Evolutionary conservation across 1,139 yeast genomes (phyloP).

Genomic region (Taphrina flavorubra): DNA sequence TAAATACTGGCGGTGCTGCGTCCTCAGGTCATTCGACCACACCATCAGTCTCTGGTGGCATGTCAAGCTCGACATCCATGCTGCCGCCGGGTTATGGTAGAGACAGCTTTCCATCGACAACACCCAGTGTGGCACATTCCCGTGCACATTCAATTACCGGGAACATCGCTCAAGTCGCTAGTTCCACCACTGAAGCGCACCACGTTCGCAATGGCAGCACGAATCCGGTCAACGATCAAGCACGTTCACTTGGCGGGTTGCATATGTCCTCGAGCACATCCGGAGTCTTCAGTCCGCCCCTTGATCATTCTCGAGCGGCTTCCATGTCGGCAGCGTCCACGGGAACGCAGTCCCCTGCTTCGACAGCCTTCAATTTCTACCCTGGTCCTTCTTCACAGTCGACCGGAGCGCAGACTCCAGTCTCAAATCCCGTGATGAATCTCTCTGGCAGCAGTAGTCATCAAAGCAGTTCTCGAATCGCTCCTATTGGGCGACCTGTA

Average conservation of each 20-base stretch:
- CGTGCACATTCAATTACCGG: slow-evolving; percentile 22
- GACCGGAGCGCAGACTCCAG: neutral
- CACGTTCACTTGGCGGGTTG: neutral
- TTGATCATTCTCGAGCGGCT: slow-evolving; percentile 11
- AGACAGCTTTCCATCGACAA: slow-evolving; percentile 1
- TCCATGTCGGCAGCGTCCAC: slow-evolving; percentile 13
- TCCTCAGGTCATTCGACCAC: slow-evolving; percentile 27
- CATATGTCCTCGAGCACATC: slow-evolving; percentile 4
- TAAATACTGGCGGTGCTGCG: slow-evolving; percentile 23
- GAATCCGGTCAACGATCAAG: neutral
- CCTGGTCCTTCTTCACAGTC: slow-evolving; percentile 6
- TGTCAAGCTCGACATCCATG: slow-evolving; percentile 30
- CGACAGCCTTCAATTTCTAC: slow-evolving; percentile 28
- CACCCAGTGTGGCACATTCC: slow-evolving; percentile 12
- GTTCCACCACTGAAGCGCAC: neutral
- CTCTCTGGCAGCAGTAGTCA: neutral
- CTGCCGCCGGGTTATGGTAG: slow-evolving; percentile 29
- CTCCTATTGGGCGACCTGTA: slow-evolving; percentile 17
- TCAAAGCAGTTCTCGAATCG: slow-evolving; percentile 2
- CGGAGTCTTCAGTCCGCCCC: slow-evolving; percentile 22
- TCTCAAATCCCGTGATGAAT: neutral
- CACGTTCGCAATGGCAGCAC: slow-evolving; percentile 16
- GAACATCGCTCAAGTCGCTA: neutral
- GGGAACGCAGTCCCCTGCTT: slow-evolving; percentile 5
- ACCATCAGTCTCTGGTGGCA: slow-evolving; percentile 18